A percentile compares a stretch with the other conserved stretches of the same genome.
Evolutionary conservation across 2,329 filamentous ascomycete genomes (phyloP).

Genomic region (Fusarium sarcochroum): DNA sequence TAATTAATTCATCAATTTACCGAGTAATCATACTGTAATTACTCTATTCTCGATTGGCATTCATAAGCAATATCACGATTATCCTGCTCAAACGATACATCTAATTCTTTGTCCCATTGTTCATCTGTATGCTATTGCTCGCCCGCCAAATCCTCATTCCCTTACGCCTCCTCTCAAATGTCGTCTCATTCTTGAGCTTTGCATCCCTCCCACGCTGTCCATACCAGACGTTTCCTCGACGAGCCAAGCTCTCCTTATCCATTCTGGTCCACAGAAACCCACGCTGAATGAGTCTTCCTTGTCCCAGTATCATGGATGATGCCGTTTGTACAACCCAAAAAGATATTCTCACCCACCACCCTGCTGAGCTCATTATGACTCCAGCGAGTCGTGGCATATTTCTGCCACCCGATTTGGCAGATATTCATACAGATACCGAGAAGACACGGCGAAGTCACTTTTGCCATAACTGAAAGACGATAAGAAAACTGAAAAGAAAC

Average conservation of each 20-base stretch:
- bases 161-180: slow-evolving; percentile 41
- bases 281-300: slow-evolving; percentile 15
- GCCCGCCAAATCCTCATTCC: slow-evolving; percentile 41
- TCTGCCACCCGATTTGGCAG: slow-evolving; percentile 40
- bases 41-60: no score
- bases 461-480: slow-evolving; percentile 38
- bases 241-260: slow-evolving; percentile 29
- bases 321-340: slow-evolving; percentile 46
- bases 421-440: slow-evolving; percentile 50
- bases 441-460: slow-evolving; percentile 45
- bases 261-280: slow-evolving; percentile 17
- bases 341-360: slow-evolving; percentile 27
- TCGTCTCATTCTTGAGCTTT: slow-evolving; percentile 39
- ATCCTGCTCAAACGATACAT: slow-evolving; percentile 7
- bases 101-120: slow-evolving; percentile 45
- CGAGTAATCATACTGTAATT: no score
- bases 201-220: slow-evolving; percentile 29
- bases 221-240: slow-evolving; percentile 27
- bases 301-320: slow-evolving; percentile 26
- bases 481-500: slow-evolving; percentile 35
- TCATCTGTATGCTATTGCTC: slow-evolving; percentile 48
- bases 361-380: slow-evolving; percentile 30
- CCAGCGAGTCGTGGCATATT: slow-evolving; percentile 27
- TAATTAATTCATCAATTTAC: no score
- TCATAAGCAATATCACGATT: no score